Evolutionary conservation across 2,329 filamentous ascomycete species (phyloP), one percentile per base, ranked within the genome.

Genomic region (Basipetospora chlamydospora): DNA sequence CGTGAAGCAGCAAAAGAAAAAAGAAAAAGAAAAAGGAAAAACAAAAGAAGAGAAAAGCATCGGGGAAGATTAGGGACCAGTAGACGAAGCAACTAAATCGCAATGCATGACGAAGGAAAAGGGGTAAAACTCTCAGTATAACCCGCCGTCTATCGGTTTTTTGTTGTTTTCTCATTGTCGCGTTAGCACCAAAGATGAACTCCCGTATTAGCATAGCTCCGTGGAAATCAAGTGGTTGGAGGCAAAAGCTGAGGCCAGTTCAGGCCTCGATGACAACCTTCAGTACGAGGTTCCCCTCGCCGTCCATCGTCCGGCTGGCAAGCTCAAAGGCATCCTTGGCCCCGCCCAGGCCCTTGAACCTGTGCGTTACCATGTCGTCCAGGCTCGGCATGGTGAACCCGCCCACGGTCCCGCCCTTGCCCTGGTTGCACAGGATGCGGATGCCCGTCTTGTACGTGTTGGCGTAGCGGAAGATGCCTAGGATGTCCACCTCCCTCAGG

Each of bases 381-480:
- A 85, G 67, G 43, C 69, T 70, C 0, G 78, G 78, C 15, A 80
- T 60, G 6, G 61, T 59, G 7, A 60, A 56, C 44, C 61, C 46
- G 26, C 53, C 54, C 3, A 52, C 48, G n/a, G n/a, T n/a, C n/a
- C n/a, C n/a, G 3, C 53, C 55, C 26, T 55, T 49, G 18, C 52
- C 54, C 41, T 60, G 54, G 46, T 68, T 50, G 61, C 67, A 55
- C 53, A 77, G 56, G 54, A 77, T 50, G 28, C 63, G 64, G 41
- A 86, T 78, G n/a, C 78, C 80, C 1, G 73, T 77, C 4, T 71
- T 64, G 49, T 85, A 86, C 0, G 79, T 82, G 53, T 84, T 81
- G 15, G 77, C 77, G 46, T 86, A 86, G 33, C 80, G 68, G 58
- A 86, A 85, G 21, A 84, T 75, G 23, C 80, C 80, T n/a, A 84